Conservation (phyloP, 345 rosid species). For the Salix caprea region DNA sequence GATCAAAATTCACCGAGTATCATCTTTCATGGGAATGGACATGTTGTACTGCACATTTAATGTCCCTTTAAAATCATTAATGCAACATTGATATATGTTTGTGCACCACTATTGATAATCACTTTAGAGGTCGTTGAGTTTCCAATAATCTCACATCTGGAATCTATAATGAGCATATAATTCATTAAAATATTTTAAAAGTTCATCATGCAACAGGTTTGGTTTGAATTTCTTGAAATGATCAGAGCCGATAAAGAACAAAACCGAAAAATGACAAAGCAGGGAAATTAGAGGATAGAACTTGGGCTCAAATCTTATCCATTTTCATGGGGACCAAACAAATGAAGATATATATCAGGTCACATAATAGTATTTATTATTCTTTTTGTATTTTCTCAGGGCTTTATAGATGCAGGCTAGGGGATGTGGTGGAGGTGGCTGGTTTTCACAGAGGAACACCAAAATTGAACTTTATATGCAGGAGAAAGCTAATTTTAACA, state of each 20-base stretch:
- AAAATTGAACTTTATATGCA: slow-evolving; percentile 77
- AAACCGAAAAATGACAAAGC: not conserved
- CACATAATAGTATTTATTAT: no score
- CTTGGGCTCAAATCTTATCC: not conserved
- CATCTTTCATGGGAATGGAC: not conserved
- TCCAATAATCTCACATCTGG: not conserved
- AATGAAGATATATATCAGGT: not conserved
- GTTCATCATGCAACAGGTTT: no score
- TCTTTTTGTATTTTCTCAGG: slow-evolving; percentile 33
- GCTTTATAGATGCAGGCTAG: slow-evolving; percentile 70
- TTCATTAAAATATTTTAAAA: not conserved
- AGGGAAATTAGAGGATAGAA: no score
- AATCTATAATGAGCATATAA: not conserved
- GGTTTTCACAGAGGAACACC: slow-evolving; percentile 78
- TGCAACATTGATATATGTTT: not conserved
- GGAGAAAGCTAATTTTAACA: slow-evolving; percentile 73
- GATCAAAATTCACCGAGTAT: not conserved
- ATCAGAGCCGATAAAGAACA: no score
- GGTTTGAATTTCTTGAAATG: no score
- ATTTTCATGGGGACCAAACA: not conserved
- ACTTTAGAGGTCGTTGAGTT: not conserved
- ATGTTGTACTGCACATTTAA: not conserved
- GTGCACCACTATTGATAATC: not conserved
- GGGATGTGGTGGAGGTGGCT: slow-evolving; percentile 86
- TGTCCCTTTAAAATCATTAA: not conserved